These are phyloP conservation scores for Priceomyces haplophilus DNA, from an alignment of 805 yeast species.

Conservation along the genomic window DNA sequence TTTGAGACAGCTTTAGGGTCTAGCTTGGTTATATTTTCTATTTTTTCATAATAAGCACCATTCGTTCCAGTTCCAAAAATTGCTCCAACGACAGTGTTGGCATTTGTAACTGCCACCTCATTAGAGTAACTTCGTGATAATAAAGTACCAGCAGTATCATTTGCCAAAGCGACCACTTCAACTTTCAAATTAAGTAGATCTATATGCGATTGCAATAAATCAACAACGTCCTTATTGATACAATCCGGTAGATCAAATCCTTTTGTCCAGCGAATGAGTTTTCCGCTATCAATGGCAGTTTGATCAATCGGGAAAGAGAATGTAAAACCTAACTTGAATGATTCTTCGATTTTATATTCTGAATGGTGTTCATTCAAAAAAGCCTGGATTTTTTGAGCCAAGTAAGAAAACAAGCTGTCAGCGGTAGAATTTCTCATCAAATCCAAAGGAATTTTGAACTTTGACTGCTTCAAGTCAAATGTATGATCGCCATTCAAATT, in stretches of 20 bases:
- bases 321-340: constrained; percentile 83
- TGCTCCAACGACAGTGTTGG: constrained; percentile 81
- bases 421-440: constrained; percentile 64
- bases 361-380: constrained; percentile 69
- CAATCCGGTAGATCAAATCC: constrained; percentile 87
- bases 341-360: constrained; percentile 29
- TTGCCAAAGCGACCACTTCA: constrained; percentile 80
- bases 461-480: constrained; percentile 71
- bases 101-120: constrained; percentile 55
- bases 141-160: constrained; percentile 94
- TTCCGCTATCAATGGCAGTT: constrained; percentile 74
- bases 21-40: constrained; percentile 72
- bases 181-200: constrained; percentile 61
- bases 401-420: constrained; percentile 65
- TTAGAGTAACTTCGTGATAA: constrained; percentile 83
- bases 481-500: constrained; percentile 72
- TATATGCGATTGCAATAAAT: constrained; percentile 64
- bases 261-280: constrained; percentile 91
- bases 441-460: constrained; percentile 75
- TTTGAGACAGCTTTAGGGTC: constrained; percentile 35
- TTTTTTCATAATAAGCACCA: constrained; percentile 85
- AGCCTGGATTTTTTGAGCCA: constrained; percentile 65
- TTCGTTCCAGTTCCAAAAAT: constrained; percentile 98
- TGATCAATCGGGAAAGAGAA: constrained; percentile 93
- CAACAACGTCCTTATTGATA: constrained; percentile 80